These are phyloP conservation scores for Boletus patriciae DNA, from an alignment of 768 basidiomycete species.

Conservation along the genomic window DNA sequence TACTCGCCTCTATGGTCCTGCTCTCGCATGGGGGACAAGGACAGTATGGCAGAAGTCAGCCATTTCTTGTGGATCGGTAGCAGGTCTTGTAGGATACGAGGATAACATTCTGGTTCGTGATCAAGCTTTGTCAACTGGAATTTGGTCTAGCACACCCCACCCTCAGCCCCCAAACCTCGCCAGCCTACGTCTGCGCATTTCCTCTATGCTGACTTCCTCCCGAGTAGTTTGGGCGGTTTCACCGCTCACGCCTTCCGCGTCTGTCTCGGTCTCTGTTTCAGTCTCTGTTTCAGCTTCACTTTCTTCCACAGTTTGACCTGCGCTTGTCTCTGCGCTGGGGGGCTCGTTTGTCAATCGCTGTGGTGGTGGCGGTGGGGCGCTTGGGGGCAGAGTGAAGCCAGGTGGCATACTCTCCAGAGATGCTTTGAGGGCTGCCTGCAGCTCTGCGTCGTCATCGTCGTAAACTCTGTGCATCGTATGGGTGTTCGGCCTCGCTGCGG, in stretches of 20 bases:
- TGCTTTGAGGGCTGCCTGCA: slow-evolving; percentile 85
- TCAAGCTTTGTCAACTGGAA: background rate
- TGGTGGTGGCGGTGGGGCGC: slow-evolving; percentile 9
- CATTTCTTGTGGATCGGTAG: background rate
- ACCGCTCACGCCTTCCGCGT: slow-evolving; percentile 12
- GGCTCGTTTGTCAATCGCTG: slow-evolving; percentile 18
- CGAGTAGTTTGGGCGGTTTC: slow-evolving; percentile 14
- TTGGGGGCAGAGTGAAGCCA: slow-evolving; percentile 45
- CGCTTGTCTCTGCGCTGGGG: background rate
- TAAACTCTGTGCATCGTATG: slow-evolving; percentile 47
- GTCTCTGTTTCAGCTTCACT: slow-evolving; percentile 35
- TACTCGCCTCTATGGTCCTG: background rate
- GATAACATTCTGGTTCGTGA: background rate
- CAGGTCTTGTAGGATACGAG: background rate
- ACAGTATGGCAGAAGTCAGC: background rate
- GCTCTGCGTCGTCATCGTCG: slow-evolving; percentile 84
- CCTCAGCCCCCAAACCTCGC: slow-evolving; percentile 59
- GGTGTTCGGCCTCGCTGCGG: background rate
- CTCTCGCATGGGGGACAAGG: background rate
- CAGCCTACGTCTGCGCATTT: slow-evolving; percentile 61
- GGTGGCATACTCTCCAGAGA: slow-evolving; percentile 67
- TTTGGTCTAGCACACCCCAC: background rate
- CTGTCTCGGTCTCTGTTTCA: slow-evolving; percentile 40
- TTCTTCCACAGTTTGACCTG: slow-evolving; percentile 15
- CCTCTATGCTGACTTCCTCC: slow-evolving; percentile 56